Base-by-base conservation (phyloP, 192 early-diverging fungal genomes). In the Gamsiella multidivaricata region DNA sequence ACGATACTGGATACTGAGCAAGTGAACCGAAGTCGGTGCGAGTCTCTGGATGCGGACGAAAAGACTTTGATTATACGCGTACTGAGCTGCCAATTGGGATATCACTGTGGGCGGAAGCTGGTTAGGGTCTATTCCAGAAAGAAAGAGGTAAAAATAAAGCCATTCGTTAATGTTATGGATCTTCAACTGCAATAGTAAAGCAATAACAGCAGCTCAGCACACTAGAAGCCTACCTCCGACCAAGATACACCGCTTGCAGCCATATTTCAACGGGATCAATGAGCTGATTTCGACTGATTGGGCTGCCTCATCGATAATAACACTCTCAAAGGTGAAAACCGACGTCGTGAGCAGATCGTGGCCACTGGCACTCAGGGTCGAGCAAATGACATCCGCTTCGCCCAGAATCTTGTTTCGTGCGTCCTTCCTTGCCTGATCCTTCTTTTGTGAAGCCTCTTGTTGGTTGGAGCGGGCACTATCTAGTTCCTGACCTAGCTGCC, bases 271-370 rank as follows among this genome's bases (percentile, higher is more conserved):
- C 20, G 97, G 96, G 73, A 99, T 98, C 67, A 98, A 55, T 7
- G 91, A 90, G 23, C 88, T 87, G 14, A 96, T 83, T 76, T 99
- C 97, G 28, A 95, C 90, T 3, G 93, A 90, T 69, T 99, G 97
- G 25, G 95, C 95, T 0, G 97, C 97, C 79, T 99, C 97, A 70
- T 99, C 97, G 57, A 99, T 93, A 61, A 99, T 96, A 12, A 97
- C 92, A 0, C 91, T 89, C 22, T 89, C 88, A 75, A 97, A 98
- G 9, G 84, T 82, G 36, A 92, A 84, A 14, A 80, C 61, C 12
- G 93, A 67, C 37, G 85, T 83, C 0, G 87, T 83, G 42, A 98
- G 68, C 53, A 90, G 82, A 32, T 97, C 95, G 47, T 97, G 92
- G 0, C 95, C 97, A 56, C 93, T 92, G 20, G 92, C 94, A 60